phyloP scores from a whole-genome alignment of 2,329 filamentous ascomycete species.

The Exophiala spinifera region DNA sequence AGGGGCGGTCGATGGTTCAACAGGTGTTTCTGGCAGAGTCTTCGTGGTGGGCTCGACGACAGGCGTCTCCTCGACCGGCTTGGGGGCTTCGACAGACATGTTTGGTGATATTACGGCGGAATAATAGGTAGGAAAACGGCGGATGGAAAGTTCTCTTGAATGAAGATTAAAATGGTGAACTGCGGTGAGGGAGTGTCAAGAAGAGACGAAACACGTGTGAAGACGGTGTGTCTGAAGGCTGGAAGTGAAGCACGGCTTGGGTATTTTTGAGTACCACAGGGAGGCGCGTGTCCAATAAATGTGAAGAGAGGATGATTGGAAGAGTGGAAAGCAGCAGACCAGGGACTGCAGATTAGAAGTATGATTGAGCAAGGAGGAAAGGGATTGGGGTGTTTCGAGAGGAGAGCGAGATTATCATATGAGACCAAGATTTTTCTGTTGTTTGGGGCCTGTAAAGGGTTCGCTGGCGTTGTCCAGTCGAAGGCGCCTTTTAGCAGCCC shows the following conservation, averaged over 20 bases:
- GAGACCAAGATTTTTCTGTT: neutral
- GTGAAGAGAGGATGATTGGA: constrained; percentile 17
- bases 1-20: constrained; percentile 33
- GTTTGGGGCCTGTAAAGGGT: neutral
- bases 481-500: neutral
- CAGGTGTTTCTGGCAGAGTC: constrained; percentile 31
- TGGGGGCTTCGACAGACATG: constrained; percentile 66
- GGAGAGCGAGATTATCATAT: constrained; percentile 15
- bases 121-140: constrained; percentile 33
- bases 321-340: constrained; percentile 22
- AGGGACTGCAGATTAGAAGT: constrained; percentile 8
- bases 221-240: neutral
- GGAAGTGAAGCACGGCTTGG: constrained; percentile 26
- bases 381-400: constrained; percentile 9
- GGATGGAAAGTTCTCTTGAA: constrained; percentile 21
- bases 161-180: constrained; percentile 27
- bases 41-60: constrained; percentile 32
- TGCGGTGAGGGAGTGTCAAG: constrained; percentile 28
- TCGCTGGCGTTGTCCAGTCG: constrained; percentile 1
- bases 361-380: constrained; percentile 6
- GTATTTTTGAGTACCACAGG: constrained; percentile 9
- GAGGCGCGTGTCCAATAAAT: constrained; percentile 14
- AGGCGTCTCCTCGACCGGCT: constrained; percentile 62
- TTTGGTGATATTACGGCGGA: constrained; percentile 14
- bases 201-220: constrained; percentile 11